Evolutionary conservation across 495 filamentous ascomycete genomes (phyloP).

Genomic region (Aspergillus nidulans): DNA sequence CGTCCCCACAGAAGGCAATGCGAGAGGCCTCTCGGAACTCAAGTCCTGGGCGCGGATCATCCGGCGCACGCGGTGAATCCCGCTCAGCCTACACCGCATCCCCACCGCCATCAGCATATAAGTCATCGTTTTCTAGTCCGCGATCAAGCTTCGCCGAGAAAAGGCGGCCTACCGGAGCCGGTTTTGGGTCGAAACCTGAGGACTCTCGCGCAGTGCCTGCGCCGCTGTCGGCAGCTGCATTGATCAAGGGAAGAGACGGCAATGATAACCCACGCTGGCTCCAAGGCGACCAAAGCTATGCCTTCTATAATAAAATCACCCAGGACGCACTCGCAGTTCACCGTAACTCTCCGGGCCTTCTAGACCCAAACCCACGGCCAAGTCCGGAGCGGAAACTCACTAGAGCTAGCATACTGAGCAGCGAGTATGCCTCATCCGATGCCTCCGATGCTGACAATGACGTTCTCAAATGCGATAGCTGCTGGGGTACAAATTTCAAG

Average conservation of each 20-base stretch:
- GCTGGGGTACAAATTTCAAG: conserved; percentile 49
- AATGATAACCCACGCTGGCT: conserved; percentile 47
- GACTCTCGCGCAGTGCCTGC: background rate
- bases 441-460: conserved; percentile 39
- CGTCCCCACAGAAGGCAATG: conserved; percentile 54
- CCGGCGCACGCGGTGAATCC: conserved; percentile 22
- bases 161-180: conserved; percentile 5
- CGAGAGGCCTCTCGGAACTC: conserved; percentile 26
- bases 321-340: conserved; percentile 41
- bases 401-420: conserved; percentile 40
- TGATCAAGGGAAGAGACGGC: conserved; percentile 18
- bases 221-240: conserved; percentile 7
- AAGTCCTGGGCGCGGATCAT: conserved; percentile 18
- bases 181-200: background rate
- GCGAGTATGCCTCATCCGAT: conserved; percentile 36
- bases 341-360: conserved; percentile 23
- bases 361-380: conserved; percentile 23
- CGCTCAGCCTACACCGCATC: conserved; percentile 32
- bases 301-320: conserved; percentile 49
- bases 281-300: conserved; percentile 48
- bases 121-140: conserved; percentile 25
- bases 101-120: conserved; percentile 33
- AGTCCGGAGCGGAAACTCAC: conserved; percentile 32
- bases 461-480: conserved; percentile 45
- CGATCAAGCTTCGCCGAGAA: conserved; percentile 17